Evolutionary conservation across 352 stramenopile genomes (phyloP), one percentile per base, ranked within the genome.

Genomic region (Phytophthora rubi): DNA sequence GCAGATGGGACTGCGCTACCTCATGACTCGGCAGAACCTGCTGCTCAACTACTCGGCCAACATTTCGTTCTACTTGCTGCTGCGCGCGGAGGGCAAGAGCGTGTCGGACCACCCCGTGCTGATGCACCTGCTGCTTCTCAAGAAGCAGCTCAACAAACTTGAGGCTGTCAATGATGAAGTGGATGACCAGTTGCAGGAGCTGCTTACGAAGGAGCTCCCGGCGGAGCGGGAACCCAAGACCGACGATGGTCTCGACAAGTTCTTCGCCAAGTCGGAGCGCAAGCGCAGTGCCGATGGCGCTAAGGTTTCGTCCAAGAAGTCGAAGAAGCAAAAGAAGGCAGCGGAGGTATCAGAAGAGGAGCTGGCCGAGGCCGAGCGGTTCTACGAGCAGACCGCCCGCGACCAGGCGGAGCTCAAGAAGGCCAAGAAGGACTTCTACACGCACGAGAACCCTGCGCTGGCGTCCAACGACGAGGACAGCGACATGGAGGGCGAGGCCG

Each of bases 1-100:
- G 69, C 83, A 91, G 69, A 84, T 73, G 23, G 89, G 86, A 0
- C 65, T 94, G 44, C 85, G 88, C 56, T 94, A 92, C 65, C 79
- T 95, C 54, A 76, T 93, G 56, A 93, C 85, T 18, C 86, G 85
- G 15, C 84, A 94, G 75, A 93, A 93, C 42, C 62, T 96, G 55
- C 73, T 94, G 65, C 82, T 96, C 12, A 94, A 94, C 71, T 96
- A 96, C 76, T 77, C 85, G 26, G 73, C 82, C 42, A 96, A 95
- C 73, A 96, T 95, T 55, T 92, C 85, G 51, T 95, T 96, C 64
- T 96, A 96, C 71, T 62, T 96, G 71, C 68, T 95, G 45, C 66
- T 93, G 62, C 85, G 86, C 49, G 83, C 88, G 0, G 84, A 96
- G 68, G 88, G 88, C 45, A 96, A 96, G 70, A 87, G 75, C 57